These are phyloP conservation scores for Escovopsis sp. DNA, from an alignment of 2,329 filamentous ascomycete genomes.

Conservation along the genomic window DNA sequence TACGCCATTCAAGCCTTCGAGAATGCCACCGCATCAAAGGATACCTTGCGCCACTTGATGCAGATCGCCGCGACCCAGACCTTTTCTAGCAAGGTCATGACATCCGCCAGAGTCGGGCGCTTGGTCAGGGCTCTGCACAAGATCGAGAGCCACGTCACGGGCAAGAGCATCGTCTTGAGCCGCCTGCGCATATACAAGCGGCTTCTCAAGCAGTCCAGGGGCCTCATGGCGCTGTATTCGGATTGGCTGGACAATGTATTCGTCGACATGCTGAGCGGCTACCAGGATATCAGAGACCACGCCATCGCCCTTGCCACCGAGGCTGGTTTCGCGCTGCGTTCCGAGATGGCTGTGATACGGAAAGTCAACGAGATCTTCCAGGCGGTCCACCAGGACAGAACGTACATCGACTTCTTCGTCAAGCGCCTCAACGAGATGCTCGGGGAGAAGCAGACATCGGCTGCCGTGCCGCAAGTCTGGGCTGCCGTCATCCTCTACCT, in stretches of 20 bases:
- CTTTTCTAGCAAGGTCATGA: constrained; percentile 64
- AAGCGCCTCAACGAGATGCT: constrained; percentile 54
- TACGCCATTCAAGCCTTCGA: constrained; percentile 62
- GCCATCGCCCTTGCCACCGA: constrained; percentile 64
- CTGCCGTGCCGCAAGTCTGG: constrained; percentile 77
- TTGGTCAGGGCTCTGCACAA: constrained; percentile 57
- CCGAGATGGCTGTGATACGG: constrained; percentile 51
- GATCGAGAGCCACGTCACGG: constrained; percentile 58
- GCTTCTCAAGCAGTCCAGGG: constrained; percentile 55
- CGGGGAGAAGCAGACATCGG: constrained; percentile 34
- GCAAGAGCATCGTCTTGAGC: constrained; percentile 67
- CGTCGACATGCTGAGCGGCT: constrained; percentile 61
- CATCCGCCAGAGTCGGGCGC: constrained; percentile 50
- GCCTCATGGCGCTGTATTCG: constrained; percentile 53
- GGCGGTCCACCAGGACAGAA: constrained; percentile 33
- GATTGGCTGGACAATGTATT: constrained; percentile 78
- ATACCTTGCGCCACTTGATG: constrained; percentile 64
- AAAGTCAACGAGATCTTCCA: constrained; percentile 51
- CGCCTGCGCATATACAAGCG: constrained; percentile 67
- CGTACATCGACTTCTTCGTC: constrained; percentile 55
- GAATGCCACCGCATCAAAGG: constrained; percentile 55
- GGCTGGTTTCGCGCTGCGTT: constrained; percentile 53
- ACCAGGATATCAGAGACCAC: constrained; percentile 60
- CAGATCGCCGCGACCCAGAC: constrained; percentile 68
- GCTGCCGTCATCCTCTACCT: constrained; percentile 67